A percentile compares a stretch with the other conserved stretches of the same genome.
Evolutionary conservation across 768 basidiomycete genomes (phyloP).

Genomic region (Leucocoprinus leucothites): DNA sequence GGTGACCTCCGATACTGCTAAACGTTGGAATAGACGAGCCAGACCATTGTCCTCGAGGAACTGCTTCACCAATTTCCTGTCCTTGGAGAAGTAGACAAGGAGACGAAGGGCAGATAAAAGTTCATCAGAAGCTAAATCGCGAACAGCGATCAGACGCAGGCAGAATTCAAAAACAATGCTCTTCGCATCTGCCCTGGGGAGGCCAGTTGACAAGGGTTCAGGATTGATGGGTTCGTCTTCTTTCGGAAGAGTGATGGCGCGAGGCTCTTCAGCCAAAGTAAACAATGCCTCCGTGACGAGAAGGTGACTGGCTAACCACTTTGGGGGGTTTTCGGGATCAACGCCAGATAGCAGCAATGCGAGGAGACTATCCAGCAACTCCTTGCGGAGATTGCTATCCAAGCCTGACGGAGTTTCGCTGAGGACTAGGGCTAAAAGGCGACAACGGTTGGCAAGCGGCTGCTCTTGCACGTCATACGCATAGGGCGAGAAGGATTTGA

Average conservation of each 20-base stretch:
- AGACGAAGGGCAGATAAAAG: constrained; percentile 78
- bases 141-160: constrained; percentile 62
- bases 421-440: constrained; percentile 80
- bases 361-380: constrained; percentile 66
- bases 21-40: constrained; percentile 57
- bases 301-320: constrained; percentile 86
- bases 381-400: constrained; percentile 47
- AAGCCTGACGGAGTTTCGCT: constrained; percentile 69
- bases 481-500: constrained; percentile 62
- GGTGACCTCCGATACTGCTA: constrained; percentile 56
- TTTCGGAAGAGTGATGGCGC: constrained; percentile 60
- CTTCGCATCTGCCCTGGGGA: constrained; percentile 59
- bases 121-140: constrained; percentile 73
- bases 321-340: constrained; percentile 63
- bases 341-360: constrained; percentile 60
- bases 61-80: constrained; percentile 57
- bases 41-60: constrained; percentile 72
- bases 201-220: constrained; percentile 55
- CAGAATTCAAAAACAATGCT: constrained; percentile 73
- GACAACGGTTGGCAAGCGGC: constrained; percentile 76
- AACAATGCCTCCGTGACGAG: constrained; percentile 85
- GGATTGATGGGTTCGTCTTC: constrained; percentile 61
- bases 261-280: constrained; percentile 71
- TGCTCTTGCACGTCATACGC: constrained; percentile 73
- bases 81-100: constrained; percentile 80